A percentile compares a stretch with the other conserved stretches of the same genome.
These are phyloP conservation scores for Alloascoidea africana DNA, from an alignment of 805 yeast species.

Conservation along the genomic window DNA sequence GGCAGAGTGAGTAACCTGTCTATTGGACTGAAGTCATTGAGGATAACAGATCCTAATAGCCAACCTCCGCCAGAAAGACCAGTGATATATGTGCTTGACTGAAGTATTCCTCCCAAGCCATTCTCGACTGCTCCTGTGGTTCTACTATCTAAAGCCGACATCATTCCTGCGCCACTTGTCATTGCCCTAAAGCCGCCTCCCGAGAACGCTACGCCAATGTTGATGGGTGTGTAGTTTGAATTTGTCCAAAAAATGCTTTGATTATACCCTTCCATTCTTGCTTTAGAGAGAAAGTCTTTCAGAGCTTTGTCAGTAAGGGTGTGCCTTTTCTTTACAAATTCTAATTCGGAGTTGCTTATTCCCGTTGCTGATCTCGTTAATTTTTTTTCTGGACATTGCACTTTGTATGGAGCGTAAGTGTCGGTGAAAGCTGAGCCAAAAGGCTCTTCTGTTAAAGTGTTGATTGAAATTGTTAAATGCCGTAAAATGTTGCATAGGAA, in stretches of 20 bases:
- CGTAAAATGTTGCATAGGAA: too few species aligned
- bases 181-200: slow-evolving; percentile 71
- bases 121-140: slow-evolving; percentile 18
- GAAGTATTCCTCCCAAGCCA: slow-evolving; percentile 37
- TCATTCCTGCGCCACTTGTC: slow-evolving; percentile 40
- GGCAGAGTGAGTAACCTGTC: slow-evolving; percentile 11
- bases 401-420: too few species aligned
- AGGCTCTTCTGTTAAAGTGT: too few species aligned
- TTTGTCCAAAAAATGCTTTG: slow-evolving; percentile 17
- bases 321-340: too few species aligned
- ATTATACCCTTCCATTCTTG: slow-evolving; percentile 32
- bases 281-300: slow-evolving; percentile 26
- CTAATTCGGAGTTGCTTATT: too few species aligned
- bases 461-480: too few species aligned
- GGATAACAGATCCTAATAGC: slow-evolving; percentile 36
- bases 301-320: slow-evolving; percentile 22
- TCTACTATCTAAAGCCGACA: slow-evolving; percentile 34
- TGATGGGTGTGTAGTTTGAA: slow-evolving; percentile 23
- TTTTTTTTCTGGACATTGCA: too few species aligned
- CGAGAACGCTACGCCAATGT: slow-evolving; percentile 44
- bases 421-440: too few species aligned
- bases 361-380: too few species aligned
- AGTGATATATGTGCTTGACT: slow-evolving; percentile 37
- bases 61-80: slow-evolving; percentile 68
- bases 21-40: slow-evolving; percentile 23